Evolutionary conservation across 495 filamentous ascomycete species (phyloP), one percentile per base, ranked within the genome.

Genomic region (Penicillium mononematosum): DNA sequence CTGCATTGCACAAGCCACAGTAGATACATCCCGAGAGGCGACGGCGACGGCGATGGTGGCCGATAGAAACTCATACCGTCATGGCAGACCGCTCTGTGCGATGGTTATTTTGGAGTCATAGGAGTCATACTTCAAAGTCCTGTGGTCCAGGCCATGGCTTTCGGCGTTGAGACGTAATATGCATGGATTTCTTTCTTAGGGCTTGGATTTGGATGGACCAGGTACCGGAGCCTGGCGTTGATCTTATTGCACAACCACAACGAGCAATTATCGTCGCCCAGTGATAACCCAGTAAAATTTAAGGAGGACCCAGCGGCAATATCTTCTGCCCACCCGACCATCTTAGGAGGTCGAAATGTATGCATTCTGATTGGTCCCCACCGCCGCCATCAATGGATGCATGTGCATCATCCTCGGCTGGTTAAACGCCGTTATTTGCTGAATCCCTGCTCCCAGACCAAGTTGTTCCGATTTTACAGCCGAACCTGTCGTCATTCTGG

Each of bases 311-410:
- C 55, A 60, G 67, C 71, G 73, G 73, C 64, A 73, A 73, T 76
- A 66, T 60, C 59, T 74, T 74, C 69, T 66, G 69, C 68, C 70
- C 70, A 71, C 65, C 58, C 60, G 58, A 56, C 16, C 22, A 55
- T 44, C 27, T 42, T 52, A 59, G 62, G 62, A 71, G 53, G 48
- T 58, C 17, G 39, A 62, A 62, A 53, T 63, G n/a, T 46, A 27
- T 0, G 44, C n/a, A 1, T 20, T 44, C 29, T 73, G 64, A 76
- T 76, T 76, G 73, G 73, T 47, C 58, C 25, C 20, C 17, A 49
- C 57, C 66, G 66, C 66, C 66, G 66, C 55, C 43, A 62, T 55
- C 43, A 42, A 62, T 59, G 54, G 53, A 60, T 44, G 45, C 55
- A 50, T 48, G 51, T 62, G 56, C 64, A 67, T 69, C 66, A 69